Evolutionary conservation across 495 filamentous ascomycete species (phyloP).

Genomic region (Daldinia loculata): DNA sequence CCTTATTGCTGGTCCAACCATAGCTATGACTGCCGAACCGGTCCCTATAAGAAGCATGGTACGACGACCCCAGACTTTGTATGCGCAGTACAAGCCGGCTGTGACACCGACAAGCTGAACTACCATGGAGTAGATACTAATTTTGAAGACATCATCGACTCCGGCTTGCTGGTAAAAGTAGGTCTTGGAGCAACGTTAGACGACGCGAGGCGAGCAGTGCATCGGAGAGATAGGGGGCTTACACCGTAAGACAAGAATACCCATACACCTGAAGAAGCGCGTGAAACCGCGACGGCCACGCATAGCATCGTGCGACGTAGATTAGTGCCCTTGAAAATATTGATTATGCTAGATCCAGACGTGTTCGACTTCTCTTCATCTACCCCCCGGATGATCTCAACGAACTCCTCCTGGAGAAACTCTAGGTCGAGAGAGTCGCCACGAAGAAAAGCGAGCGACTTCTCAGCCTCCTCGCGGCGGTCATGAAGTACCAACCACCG

Average conservation of each 20-base stretch:
- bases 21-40: conserved; percentile 53
- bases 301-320: conserved; percentile 46
- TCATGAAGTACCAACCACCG: conserved; percentile 50
- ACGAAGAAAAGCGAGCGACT: conserved; percentile 35
- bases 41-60: conserved; percentile 57
- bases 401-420: conserved; percentile 43
- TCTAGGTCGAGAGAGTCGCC: conserved; percentile 39
- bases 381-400: conserved; percentile 43
- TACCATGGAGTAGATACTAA: conserved; percentile 52
- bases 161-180: conserved; percentile 47
- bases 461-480: conserved; percentile 32
- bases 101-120: conserved; percentile 56
- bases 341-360: conserved; percentile 32
- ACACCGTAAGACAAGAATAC: conserved; percentile 47
- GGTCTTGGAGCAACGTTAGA: conserved; percentile 41
- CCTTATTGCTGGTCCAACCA: conserved; percentile 40
- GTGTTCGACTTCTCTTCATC: conserved; percentile 43
- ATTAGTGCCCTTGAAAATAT: conserved; percentile 45
- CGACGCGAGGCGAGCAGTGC: background rate
- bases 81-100: conserved; percentile 53
- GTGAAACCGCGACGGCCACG: conserved; percentile 36
- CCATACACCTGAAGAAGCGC: conserved; percentile 44
- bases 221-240: conserved; percentile 23
- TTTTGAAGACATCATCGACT: conserved; percentile 40
- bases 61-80: conserved; percentile 55